Conservation (phyloP, 441 rosid genomes). For the Pelargonium fulgidum region DNA sequence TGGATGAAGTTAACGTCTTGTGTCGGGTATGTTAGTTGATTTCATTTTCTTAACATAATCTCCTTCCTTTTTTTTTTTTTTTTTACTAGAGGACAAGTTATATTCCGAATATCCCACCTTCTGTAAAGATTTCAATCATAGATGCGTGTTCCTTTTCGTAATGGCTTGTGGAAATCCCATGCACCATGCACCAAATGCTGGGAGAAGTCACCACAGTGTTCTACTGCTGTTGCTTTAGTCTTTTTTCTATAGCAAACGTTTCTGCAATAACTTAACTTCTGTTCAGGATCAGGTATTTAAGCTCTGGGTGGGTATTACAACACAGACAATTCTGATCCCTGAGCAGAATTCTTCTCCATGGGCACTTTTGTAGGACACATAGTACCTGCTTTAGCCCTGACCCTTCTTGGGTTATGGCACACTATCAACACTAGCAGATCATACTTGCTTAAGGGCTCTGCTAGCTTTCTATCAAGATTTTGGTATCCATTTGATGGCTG, state of each 20-base stretch:
- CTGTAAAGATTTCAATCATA: conserved; percentile 10
- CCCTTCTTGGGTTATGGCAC: conserved; percentile 81
- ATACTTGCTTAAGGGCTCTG: conserved; percentile 49
- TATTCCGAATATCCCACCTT: conserved; percentile 12
- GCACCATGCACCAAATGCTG: conserved; percentile 42
- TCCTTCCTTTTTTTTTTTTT: neutral
- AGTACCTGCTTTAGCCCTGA: conserved; percentile 57
- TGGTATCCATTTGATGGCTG: conserved; percentile 46
- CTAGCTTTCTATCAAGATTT: conserved; percentile 36
- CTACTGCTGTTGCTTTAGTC: neutral
- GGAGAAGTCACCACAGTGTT: conserved; percentile 20
- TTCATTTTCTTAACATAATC: neutral
- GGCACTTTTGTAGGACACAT: conserved; percentile 71
- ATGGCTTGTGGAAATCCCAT: conserved; percentile 44
- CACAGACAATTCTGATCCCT: conserved; percentile 15
- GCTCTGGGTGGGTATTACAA: conserved; percentile 15
- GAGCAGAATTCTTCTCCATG: conserved; percentile 31
- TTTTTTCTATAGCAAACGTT: neutral
- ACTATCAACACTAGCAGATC: conserved; percentile 48
- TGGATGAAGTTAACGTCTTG: neutral
- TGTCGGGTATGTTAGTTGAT: neutral
- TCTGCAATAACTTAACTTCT: conserved; percentile 7
- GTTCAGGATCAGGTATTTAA: conserved; percentile 26
- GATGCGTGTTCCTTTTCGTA: conserved; percentile 16
- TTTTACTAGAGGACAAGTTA: neutral